Evolutionary conservation across 2,329 filamentous ascomycete genomes (phyloP).

Genomic region (Apiospora kogelbergensis): DNA sequence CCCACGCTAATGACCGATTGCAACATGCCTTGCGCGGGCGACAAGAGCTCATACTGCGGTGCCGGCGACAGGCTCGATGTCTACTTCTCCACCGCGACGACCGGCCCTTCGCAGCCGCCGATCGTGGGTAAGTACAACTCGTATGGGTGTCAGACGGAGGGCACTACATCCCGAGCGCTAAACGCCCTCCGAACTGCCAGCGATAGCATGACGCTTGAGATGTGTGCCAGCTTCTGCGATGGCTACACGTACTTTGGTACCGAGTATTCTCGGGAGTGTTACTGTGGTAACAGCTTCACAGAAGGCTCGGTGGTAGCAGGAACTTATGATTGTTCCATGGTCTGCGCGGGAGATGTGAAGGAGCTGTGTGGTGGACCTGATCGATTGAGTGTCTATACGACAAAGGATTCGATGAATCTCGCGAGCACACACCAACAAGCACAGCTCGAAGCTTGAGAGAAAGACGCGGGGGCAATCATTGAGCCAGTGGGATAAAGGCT

Average conservation of each 20-base stretch:
- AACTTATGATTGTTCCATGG: conserved; percentile 7
- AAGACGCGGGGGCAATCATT: background rate
- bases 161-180: conserved; percentile 31
- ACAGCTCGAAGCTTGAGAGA: background rate
- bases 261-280: conserved; percentile 37
- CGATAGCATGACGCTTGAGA: conserved; percentile 34
- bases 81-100: conserved; percentile 20
- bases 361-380: conserved; percentile 32
- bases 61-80: conserved; percentile 24
- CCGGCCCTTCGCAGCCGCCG: conserved; percentile 12
- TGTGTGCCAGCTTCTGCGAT: conserved; percentile 30
- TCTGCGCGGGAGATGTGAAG: conserved; percentile 13
- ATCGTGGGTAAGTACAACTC: conserved; percentile 24
- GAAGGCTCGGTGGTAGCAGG: conserved; percentile 19
- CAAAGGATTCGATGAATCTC: background rate
- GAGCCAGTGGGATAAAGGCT: background rate
- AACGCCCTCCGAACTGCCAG: conserved; percentile 20
- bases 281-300: conserved; percentile 35
- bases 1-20: conserved; percentile 22
- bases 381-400: conserved; percentile 30
- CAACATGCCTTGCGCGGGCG: conserved; percentile 30
- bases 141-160: conserved; percentile 39
- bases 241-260: conserved; percentile 34
- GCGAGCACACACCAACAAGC: background rate
- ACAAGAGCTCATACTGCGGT: conserved; percentile 27